These are phyloP conservation scores for Zygnema cylindricum DNA, from an alignment of 139 green algal species.

Conservation along the genomic window DNA sequence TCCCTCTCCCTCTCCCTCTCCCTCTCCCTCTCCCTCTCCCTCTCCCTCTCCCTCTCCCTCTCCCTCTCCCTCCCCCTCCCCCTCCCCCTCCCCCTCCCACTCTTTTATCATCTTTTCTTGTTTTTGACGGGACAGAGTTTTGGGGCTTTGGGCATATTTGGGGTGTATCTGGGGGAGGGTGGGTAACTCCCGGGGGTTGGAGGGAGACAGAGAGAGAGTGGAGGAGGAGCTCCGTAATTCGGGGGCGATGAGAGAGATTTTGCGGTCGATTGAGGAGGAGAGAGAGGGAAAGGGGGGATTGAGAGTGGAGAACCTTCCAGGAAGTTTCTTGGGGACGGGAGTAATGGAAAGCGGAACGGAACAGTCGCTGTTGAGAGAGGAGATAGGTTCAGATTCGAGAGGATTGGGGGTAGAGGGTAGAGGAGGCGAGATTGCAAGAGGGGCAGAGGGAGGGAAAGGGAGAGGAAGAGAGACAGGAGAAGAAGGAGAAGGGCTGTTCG, in stretches of 20 bases:
- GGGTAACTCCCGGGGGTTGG: too few species aligned
- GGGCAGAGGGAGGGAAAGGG: not conserved
- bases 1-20: not conserved
- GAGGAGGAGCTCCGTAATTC: slow-evolving; percentile 2
- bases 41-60: not conserved
- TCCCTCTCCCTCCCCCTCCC: not conserved
- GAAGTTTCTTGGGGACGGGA: not conserved
- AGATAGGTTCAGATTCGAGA: not conserved
- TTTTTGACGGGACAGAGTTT: not conserved
- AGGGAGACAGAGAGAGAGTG: slow-evolving; percentile 26
- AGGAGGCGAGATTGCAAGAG: slow-evolving; percentile 2
- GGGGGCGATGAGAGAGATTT: slow-evolving; percentile 29
- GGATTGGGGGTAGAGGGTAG: not conserved
- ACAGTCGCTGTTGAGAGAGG: not conserved
- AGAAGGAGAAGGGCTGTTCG: not conserved
- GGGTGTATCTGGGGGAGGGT: too few species aligned
- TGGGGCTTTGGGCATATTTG: not conserved
- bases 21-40: not conserved
- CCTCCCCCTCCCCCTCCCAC: too few species aligned
- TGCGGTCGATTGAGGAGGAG: not conserved
- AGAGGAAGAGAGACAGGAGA: slow-evolving; percentile 10
- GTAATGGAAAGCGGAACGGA: not conserved
- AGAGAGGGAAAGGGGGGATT: slow-evolving; percentile 7
- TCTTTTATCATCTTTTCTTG: not conserved
- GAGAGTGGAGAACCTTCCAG: slow-evolving; percentile 36